Evolutionary conservation across 192 early-diverging fungal genomes (phyloP).

Genomic region (Umbelopsis sp.): DNA sequence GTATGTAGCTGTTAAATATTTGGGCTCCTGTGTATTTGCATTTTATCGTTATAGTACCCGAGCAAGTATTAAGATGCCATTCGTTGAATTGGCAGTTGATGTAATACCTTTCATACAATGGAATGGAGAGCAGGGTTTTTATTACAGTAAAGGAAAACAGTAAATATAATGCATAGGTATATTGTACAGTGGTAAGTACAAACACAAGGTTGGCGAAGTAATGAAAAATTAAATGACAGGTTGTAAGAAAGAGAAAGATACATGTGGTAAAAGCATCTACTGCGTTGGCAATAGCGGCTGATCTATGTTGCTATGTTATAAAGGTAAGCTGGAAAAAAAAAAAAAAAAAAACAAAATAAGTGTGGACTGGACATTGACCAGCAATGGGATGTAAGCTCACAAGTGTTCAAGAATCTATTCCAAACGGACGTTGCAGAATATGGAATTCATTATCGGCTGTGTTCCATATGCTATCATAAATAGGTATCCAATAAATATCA

Average conservation of each 20-base stretch:
- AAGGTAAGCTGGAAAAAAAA: too few species aligned
- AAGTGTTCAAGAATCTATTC: not conserved
- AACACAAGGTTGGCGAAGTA: too few species aligned
- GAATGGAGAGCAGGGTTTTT: too few species aligned
- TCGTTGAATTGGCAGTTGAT: too few species aligned
- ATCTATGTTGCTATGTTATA: not conserved
- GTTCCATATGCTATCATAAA: conserved; percentile 7
- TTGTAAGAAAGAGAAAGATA: not conserved
- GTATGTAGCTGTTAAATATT: too few species aligned
- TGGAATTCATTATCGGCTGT: not conserved
- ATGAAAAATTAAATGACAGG: not conserved
- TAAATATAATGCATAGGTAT: too few species aligned
- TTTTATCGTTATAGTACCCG: too few species aligned
- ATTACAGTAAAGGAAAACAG: too few species aligned
- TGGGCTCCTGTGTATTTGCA: too few species aligned
- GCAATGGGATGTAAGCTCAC: not conserved
- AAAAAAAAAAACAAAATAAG: not conserved
- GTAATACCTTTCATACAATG: too few species aligned
- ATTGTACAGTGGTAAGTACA: too few species aligned
- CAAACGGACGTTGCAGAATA: not conserved
- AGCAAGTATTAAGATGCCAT: too few species aligned
- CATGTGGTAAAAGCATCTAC: not conserved
- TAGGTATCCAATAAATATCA: not conserved
- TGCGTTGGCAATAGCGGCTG: not conserved
- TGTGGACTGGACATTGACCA: not conserved